A percentile compares a stretch with the other conserved stretches of the same genome.
These are phyloP conservation scores for Macrophomina tecta DNA, from an alignment of 2,329 filamentous ascomycete species.

Conservation along the genomic window DNA sequence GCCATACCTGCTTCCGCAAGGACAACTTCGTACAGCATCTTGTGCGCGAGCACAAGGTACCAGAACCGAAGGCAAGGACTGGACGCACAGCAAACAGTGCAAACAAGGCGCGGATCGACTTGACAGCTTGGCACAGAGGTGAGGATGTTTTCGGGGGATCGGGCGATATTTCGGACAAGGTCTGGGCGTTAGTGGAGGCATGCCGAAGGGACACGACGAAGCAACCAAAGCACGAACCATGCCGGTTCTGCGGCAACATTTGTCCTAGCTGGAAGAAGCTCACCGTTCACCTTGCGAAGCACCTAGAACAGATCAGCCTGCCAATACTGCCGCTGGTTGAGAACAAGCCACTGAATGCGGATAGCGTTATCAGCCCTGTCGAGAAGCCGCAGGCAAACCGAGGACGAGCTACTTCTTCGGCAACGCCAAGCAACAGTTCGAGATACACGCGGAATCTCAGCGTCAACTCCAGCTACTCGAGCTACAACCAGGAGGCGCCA, in stretches of 20 bases:
- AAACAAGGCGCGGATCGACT: constrained; percentile 29
- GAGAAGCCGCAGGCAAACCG: constrained; percentile 34
- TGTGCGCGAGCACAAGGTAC: constrained; percentile 86
- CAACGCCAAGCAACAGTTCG: constrained; percentile 7
- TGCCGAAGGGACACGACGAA: constrained; percentile 74
- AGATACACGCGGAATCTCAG: constrained; percentile 34
- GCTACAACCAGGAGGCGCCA: background rate
- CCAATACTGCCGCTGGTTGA: constrained; percentile 67
- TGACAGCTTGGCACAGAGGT: background rate
- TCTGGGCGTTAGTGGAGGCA: constrained; percentile 78
- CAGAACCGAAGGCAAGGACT: constrained; percentile 77
- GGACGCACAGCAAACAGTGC: constrained; percentile 51
- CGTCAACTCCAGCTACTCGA: constrained; percentile 15
- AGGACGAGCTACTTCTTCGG: constrained; percentile 14
- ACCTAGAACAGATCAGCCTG: constrained; percentile 91
- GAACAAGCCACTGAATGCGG: constrained; percentile 45
- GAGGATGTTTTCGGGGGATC: background rate
- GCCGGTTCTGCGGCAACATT: constrained; percentile 82
- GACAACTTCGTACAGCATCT: constrained; percentile 95
- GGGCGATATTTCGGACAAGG: constrained; percentile 56
- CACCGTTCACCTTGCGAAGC: constrained; percentile 89
- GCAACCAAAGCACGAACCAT: constrained; percentile 76
- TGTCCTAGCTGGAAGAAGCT: constrained; percentile 91
- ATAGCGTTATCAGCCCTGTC: constrained; percentile 46
- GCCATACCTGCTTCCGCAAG: constrained; percentile 81